Conservation (phyloP, 1,284 basidiomycete species). For the Melanopsichium pennsylvanicum region DNA sequence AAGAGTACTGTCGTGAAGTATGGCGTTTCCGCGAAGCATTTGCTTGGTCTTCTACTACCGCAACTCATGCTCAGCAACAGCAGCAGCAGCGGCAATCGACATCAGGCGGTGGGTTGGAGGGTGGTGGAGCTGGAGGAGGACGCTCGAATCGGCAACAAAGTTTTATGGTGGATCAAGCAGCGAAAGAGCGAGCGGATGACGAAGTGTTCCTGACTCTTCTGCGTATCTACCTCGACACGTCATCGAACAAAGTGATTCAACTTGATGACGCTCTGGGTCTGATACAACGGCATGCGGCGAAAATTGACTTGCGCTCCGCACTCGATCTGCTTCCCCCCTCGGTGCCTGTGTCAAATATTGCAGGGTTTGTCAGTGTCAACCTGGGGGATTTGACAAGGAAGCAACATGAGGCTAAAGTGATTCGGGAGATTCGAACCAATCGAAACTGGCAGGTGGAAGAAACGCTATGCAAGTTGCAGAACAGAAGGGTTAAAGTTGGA, state of each 20-base stretch:
- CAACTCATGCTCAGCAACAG: neutral
- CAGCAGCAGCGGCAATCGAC: conserved; percentile 1
- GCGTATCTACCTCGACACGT: conserved; percentile 77
- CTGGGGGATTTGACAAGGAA: conserved; percentile 37
- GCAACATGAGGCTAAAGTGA: conserved; percentile 65
- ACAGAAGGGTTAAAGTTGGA: conserved; percentile 84
- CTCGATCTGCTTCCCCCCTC: conserved; percentile 86
- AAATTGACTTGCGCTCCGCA: conserved; percentile 80
- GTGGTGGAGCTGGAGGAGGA: too few species aligned
- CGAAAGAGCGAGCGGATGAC: conserved; percentile 30
- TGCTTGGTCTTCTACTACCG: too few species aligned
- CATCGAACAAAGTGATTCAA: conserved; percentile 60
- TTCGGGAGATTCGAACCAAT: conserved; percentile 75
- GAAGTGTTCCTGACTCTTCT: conserved; percentile 83
- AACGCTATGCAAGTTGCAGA: conserved; percentile 77
- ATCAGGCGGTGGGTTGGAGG: too few species aligned
- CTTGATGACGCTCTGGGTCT: conserved; percentile 78
- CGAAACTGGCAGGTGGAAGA: conserved; percentile 78
- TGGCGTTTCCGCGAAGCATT: conserved; percentile 39
- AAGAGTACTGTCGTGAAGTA: conserved; percentile 70
- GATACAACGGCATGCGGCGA: conserved; percentile 81
- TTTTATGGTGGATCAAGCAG: conserved; percentile 30
- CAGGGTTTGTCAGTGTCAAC: conserved; percentile 71
- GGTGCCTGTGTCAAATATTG: conserved; percentile 79
- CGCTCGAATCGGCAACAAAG: conserved; percentile 37